Base-by-base conservation (phyloP, 441 rosid genomes). In the Populus hybrid region DNA sequence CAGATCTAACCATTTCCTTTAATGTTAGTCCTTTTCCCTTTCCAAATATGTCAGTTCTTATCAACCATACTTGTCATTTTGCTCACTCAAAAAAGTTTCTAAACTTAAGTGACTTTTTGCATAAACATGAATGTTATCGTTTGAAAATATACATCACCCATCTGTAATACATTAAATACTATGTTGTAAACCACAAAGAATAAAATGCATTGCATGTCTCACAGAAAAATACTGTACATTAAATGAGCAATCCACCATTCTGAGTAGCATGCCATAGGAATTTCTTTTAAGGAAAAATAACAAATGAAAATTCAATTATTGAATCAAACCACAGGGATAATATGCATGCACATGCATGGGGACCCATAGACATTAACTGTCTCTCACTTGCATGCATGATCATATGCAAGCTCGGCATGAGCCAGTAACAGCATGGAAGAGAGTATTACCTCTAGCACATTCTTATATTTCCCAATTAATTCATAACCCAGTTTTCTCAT, bases 401-500 rank as follows among this genome's bases (percentile, higher is more conserved):
- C 30, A 28, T 30, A 46, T 46, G 19, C 57, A 46, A 46, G 57
- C 72, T 69, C 24, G 18, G 72, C 46, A 63, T 23, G 42, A 70
- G 63, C 61, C 21, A 18, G 72, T 75, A 50, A 59, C 19, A 73
- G 28, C 57, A 6, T 8, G 69, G 69, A 50, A 80, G 67, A 73
- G 28, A 80, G 65, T n/a, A 67, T 86, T 91, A 97, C 99, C 99
- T 93, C 91, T 79, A 94, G 83, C 40, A 86, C 82, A 70, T 82
- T 82, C 86, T 91, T 84, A 82, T 86, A 91, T 86, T 86, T 86
- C 72, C 78, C 88, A 80, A 94, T 90, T 85, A 83, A 86, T 82
- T 89, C 92, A 88, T 94, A 93, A 18, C 91, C 94, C 85, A 94
- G 81, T 82, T 94, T 97, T 84, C 98, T 93, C 81, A 94, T 87